Percentiles rank a stretch among this genome's conserved stretches.
phyloP scores from a whole-genome alignment of 2,329 filamentous ascomycete species.

The Diplocarpon rosae region DNA sequence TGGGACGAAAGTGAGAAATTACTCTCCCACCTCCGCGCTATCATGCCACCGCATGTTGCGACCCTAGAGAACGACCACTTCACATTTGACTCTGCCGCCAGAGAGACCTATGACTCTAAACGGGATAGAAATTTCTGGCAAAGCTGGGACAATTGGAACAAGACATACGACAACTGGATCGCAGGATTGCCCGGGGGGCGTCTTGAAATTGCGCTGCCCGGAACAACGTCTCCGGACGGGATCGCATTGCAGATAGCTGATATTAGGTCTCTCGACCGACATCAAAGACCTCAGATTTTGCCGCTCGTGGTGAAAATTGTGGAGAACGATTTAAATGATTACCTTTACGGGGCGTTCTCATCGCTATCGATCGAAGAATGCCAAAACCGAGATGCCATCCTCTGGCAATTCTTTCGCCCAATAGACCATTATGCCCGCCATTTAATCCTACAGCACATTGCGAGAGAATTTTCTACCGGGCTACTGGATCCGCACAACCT shows the following conservation, averaged over 20 bases:
- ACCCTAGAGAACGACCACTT: slow-evolving; percentile 1
- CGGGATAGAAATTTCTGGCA: neutral
- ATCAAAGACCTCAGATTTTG: neutral
- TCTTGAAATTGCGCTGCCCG: neutral
- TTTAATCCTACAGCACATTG: neutral
- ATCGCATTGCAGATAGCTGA: no score
- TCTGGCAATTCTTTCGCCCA: neutral
- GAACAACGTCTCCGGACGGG: neutral
- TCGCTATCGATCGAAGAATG: neutral
- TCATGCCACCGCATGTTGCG: slow-evolving; percentile 3
- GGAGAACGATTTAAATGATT: neutral
- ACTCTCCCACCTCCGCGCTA: slow-evolving; percentile 1
- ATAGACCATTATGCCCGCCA: neutral
- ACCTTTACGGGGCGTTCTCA: neutral
- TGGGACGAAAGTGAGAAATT: slow-evolving; percentile 6
- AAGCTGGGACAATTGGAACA: slow-evolving; percentile 1
- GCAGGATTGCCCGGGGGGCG: neutral
- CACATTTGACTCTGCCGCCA: slow-evolving; percentile 1
- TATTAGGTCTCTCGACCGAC: neutral
- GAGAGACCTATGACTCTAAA: neutral
- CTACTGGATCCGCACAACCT: neutral
- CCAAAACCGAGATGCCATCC: neutral
- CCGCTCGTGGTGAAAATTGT: neutral
- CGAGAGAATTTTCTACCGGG: neutral
- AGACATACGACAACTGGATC: neutral